Base-by-base conservation (phyloP, 352 stramenopile species). In the Globisporangium radiosum region DNA sequence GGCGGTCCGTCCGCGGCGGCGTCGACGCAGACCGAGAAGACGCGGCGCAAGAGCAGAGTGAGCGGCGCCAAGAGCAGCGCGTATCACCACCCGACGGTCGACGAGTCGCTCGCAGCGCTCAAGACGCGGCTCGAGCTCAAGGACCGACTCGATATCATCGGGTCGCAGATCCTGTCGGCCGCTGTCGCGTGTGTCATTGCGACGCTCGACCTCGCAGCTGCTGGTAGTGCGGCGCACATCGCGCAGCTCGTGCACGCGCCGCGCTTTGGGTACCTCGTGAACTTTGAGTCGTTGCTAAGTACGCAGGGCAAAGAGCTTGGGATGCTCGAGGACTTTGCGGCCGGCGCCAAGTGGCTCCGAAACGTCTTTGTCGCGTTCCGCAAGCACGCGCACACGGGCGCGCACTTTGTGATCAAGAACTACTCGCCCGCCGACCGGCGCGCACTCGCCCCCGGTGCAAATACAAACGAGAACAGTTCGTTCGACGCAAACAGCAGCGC, bases 231-330 rank as follows among this genome's bases (percentile, higher is more conserved):
- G 19, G 58, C 76, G 37, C 85, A 94, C 58, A 60, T 69, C 45
- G 62, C 70, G 17, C 80, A 91, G 68, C 67, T 92, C 2, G 70
- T 76, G 4, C 76, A 80, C 10, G 76, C 81, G 7, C 56, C 72
- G 4, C 66, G 62, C 5, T 82, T 90, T 47, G 83, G 83, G 3
- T 90, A 84, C 49, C 59, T 94, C 7, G 69, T 94, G 54, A 81
- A 91, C 63, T 94, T 92, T 54, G 85, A 94, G 69, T 94, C 85
- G 55, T 68, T 94, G 39, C 54, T 94, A 65, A 92, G 81, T 71
- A 96, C 95, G 44, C 89, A 97, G 51, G 94, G 94, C 40, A 97
- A 98, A 63, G 96, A 99, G 65, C 78, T 97, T 11, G 90, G 88
- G 11, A 98, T 98, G 96, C 82, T 99, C 1, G 78, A 95, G 64